Evolutionary conservation across 345 rosid species (phyloP).

Genomic region (Capsella bursapastoris): DNA sequence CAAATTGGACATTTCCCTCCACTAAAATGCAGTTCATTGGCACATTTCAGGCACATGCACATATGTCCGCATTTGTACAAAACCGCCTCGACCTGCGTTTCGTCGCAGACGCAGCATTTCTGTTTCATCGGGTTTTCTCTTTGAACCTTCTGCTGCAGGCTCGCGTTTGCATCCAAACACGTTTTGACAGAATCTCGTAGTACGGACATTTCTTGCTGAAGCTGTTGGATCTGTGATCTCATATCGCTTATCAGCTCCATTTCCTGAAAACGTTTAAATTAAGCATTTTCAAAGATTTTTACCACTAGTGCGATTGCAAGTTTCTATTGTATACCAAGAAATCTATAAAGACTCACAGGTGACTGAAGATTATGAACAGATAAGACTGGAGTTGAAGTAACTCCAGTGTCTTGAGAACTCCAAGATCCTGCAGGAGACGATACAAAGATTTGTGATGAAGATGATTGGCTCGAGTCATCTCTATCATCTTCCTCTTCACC

Average conservation of each 20-base stretch:
- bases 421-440: slow-evolving; percentile 52
- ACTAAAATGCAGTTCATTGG: slow-evolving; percentile 66
- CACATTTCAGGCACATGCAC: slow-evolving; percentile 83
- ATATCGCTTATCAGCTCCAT: slow-evolving; percentile 67
- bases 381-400: slow-evolving; percentile 33
- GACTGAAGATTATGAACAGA: slow-evolving; percentile 30
- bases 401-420: slow-evolving; percentile 60
- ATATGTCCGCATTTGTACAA: slow-evolving; percentile 92
- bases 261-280: slow-evolving; percentile 53
- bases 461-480: slow-evolving; percentile 44
- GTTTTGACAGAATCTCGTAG: slow-evolving; percentile 61
- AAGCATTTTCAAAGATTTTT: not conserved
- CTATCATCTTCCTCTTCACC: slow-evolving; percentile 40
- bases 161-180: slow-evolving; percentile 65
- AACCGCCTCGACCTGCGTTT: slow-evolving; percentile 70
- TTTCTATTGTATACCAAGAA: slow-evolving; percentile 6
- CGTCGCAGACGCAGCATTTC: slow-evolving; percentile 72
- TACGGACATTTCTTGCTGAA: slow-evolving; percentile 68
- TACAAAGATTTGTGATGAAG: slow-evolving; percentile 48
- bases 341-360: slow-evolving; percentile 23
- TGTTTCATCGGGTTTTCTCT: slow-evolving; percentile 53
- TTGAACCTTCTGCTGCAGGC: slow-evolving; percentile 48
- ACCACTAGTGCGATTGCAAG: not conserved
- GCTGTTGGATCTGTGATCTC: slow-evolving; percentile 72
- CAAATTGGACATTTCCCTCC: slow-evolving; percentile 80